Evolutionary conservation across 192 early-diverging fungal genomes (phyloP), one percentile per base, ranked within the genome.

Genomic region (Rhizoclosmatium sp.): DNA sequence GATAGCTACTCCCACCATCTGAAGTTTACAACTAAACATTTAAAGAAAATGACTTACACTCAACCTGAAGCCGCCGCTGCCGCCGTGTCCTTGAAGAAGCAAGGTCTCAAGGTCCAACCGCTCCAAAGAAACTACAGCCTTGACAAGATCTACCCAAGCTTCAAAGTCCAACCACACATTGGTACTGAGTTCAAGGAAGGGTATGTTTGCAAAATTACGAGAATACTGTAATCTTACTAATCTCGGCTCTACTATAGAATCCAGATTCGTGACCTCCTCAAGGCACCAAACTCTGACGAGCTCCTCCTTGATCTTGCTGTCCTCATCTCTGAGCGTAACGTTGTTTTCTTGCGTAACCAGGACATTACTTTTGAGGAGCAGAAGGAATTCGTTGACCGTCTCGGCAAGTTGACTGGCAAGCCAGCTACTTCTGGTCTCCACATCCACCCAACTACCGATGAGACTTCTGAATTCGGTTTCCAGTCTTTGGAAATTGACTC

Each of bases 271-370:
- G 75, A 51, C 69, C 21, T 77, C 45, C 42, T 69, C 46, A 67
- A 47, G 21, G 39, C 61, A 10, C 2, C 72, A 19, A 64, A 68
- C 64, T 46, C 31, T 31, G 31, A 31, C 31, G 31, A 31, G 31
- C 31, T 31, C 31, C 31, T 31, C 31, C 31, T 31, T 31, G 31
- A 31, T 31, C 31, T 31, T 31, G 31, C 31, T 31, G 31, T 31
- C 31, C 31, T 31, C 31, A 31, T 31, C 31, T 31, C 31, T 31
- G 31, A 31, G 31, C 49, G 92, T 47, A 90, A 90, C 39, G 91
- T 93, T 19, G 91, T 92, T 9, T 91, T 90, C 69, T 91, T 93
- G 79, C 80, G 91, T 4, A 85, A 92, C 66, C 92, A 93, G 79
- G 89, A 91, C 59, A 59, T 92, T 31, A 83, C 82, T 23, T 67